Conservation (phyloP, 371 early-diverging fungal genomes). For the Circinella minor region DNA sequence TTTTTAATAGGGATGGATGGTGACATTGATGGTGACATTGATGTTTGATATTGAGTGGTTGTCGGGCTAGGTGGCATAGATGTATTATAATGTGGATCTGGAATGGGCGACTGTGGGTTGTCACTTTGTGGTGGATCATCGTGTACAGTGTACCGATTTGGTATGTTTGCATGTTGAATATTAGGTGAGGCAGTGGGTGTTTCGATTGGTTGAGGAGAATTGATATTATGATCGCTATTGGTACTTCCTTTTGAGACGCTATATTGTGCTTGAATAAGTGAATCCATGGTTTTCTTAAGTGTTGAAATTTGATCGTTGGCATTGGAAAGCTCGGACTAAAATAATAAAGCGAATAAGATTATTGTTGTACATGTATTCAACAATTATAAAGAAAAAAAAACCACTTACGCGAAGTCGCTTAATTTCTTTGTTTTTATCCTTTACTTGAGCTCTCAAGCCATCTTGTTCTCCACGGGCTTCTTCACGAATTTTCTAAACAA, state of each 20-base stretch:
- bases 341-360: too few relatives aligned
- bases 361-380: too few relatives aligned
- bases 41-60: constrained; percentile 2
- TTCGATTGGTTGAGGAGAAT: background rate
- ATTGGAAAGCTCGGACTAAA: constrained; percentile 30
- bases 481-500: constrained; percentile 7
- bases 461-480: constrained; percentile 17
- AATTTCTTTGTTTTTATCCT: constrained; percentile 14
- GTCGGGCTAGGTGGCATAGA: constrained; percentile 11
- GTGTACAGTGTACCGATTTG: background rate
- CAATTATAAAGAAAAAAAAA: background rate
- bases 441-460: background rate
- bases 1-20: constrained; percentile 3
- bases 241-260: background rate
- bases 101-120: constrained; percentile 11
- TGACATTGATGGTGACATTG: background rate
- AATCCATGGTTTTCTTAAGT: constrained; percentile 45
- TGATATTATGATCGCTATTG: background rate
- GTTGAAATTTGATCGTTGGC: constrained; percentile 37
- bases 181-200: constrained; percentile 16
- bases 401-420: constrained; percentile 9
- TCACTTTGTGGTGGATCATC: background rate
- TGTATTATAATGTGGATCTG: background rate
- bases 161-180: constrained; percentile 5
- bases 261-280: constrained; percentile 33